Percentiles rank a stretch among this genome's conserved stretches.
Conservation (phyloP, 1,284 basidiomycete genomes). For the Tilletia indica region DNA sequence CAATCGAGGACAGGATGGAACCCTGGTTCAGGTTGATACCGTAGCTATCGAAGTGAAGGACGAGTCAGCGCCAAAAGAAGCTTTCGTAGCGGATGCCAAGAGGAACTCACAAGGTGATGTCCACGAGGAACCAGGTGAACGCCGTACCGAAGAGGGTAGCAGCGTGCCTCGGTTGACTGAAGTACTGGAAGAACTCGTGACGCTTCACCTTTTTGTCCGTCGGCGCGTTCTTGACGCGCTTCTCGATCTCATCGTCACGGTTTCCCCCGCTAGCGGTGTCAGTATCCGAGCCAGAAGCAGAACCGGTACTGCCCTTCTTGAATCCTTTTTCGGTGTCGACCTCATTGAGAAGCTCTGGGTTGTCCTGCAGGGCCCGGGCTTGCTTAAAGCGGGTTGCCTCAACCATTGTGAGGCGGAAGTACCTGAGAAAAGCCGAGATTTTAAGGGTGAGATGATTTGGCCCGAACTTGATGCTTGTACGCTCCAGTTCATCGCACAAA, state of each 20-base stretch:
- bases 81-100: too few species aligned
- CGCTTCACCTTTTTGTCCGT: slow-evolving; percentile 28
- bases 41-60: slow-evolving; percentile 46
- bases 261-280: slow-evolving; percentile 35
- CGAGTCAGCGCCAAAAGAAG: too few species aligned
- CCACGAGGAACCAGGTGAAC: slow-evolving; percentile 57
- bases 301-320: slow-evolving; percentile 40
- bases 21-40: slow-evolving; percentile 78
- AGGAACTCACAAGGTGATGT: slow-evolving; percentile 65
- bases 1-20: slow-evolving; percentile 69
- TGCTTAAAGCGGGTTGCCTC: slow-evolving; percentile 76
- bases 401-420: slow-evolving; percentile 59
- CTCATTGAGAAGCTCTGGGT: slow-evolving; percentile 62
- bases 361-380: slow-evolving; percentile 72
- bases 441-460: slow-evolving; percentile 22
- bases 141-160: slow-evolving; percentile 45
- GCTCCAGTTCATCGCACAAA: slow-evolving; percentile 3
- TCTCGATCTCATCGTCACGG: slow-evolving; percentile 38
- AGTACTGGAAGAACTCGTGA: slow-evolving; percentile 37
- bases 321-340: slow-evolving; percentile 69
- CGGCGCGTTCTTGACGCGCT: slow-evolving; percentile 33
- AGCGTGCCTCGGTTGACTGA: slow-evolving; percentile 42
- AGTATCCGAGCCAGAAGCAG: slow-evolving; percentile 60
- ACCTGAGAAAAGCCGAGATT: slow-evolving; percentile 28
- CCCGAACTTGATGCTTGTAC: slow-evolving; percentile 49